Percentiles rank a stretch among this genome's conserved stretches.
Conservation (phyloP, 148 eudicot species). For the Cornus florida region DNA sequence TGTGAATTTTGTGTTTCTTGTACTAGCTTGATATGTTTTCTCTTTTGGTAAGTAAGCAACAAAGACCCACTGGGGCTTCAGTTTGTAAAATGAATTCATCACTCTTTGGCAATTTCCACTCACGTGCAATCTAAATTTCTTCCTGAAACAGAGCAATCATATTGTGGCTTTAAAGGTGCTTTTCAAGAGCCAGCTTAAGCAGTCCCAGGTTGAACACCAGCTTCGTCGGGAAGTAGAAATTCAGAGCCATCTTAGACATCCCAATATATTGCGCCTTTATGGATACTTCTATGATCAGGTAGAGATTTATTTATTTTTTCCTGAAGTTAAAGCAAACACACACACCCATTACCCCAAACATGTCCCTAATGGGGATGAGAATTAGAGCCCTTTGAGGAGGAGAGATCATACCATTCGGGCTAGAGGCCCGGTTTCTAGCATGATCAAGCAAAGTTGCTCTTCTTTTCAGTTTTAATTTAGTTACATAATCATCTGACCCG, state of each 20-base stretch:
- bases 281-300: slow-evolving; percentile 99
- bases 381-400: too few relatives aligned
- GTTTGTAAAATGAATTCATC: background rate
- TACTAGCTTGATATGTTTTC: background rate
- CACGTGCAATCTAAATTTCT: background rate
- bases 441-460: too few relatives aligned
- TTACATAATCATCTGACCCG: background rate
- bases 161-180: slow-evolving; percentile 88
- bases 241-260: slow-evolving; percentile 94
- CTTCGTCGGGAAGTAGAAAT: slow-evolving; percentile 96
- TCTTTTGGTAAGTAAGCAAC: background rate
- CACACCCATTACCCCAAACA: too few relatives aligned
- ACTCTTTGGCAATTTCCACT: background rate
- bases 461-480: background rate
- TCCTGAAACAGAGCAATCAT: slow-evolving; percentile 79
- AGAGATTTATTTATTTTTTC: background rate
- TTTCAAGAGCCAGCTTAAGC: slow-evolving; percentile 84
- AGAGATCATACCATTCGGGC: too few relatives aligned
- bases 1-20: background rate
- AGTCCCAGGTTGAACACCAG: slow-evolving; percentile 97
- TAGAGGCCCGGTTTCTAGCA: too few relatives aligned
- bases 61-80: background rate
- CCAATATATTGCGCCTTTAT: slow-evolving; percentile 85
- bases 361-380: too few relatives aligned
- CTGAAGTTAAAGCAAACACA: too few relatives aligned